phyloP scores from a whole-genome alignment of 2,329 filamentous ascomycete species.

The Onygenales sp. region DNA sequence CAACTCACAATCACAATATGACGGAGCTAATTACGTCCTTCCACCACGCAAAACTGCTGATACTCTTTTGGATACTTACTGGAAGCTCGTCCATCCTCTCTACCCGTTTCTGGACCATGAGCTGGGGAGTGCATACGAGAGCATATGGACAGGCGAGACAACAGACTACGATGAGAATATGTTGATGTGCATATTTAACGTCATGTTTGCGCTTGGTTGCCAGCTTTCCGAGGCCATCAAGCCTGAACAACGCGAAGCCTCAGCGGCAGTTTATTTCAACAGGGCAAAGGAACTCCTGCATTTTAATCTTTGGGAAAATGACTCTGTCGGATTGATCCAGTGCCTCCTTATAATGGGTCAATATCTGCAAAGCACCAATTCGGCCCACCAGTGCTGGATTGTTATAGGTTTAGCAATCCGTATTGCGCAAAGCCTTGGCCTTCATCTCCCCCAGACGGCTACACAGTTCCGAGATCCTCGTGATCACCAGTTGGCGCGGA shows the following conservation, averaged over 20 bases:
- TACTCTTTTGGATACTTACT: background rate
- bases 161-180: background rate
- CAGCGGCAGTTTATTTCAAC: constrained; percentile 34
- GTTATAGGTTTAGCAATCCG: constrained; percentile 38
- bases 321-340: constrained; percentile 38
- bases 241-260: constrained; percentile 21
- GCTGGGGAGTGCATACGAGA: background rate
- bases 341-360: constrained; percentile 40
- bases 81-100: background rate
- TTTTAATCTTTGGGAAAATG: constrained; percentile 31
- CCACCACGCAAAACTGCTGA: background rate
- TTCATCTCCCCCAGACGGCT: constrained; percentile 35
- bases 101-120: background rate
- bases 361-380: constrained; percentile 41
- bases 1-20: background rate
- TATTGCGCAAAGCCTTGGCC: constrained; percentile 38
- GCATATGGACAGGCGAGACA: background rate
- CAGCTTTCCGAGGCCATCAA: background rate
- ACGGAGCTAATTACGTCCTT: background rate
- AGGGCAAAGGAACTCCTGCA: constrained; percentile 33
- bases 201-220: background rate
- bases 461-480: constrained; percentile 15
- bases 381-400: constrained; percentile 43
- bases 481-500: constrained; percentile 21
- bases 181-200: background rate